Percentiles rank a stretch among this genome's conserved stretches.
These are phyloP conservation scores for Microcera coccophila DNA, from an alignment of 2,329 filamentous ascomycete genomes.

Conservation along the genomic window DNA sequence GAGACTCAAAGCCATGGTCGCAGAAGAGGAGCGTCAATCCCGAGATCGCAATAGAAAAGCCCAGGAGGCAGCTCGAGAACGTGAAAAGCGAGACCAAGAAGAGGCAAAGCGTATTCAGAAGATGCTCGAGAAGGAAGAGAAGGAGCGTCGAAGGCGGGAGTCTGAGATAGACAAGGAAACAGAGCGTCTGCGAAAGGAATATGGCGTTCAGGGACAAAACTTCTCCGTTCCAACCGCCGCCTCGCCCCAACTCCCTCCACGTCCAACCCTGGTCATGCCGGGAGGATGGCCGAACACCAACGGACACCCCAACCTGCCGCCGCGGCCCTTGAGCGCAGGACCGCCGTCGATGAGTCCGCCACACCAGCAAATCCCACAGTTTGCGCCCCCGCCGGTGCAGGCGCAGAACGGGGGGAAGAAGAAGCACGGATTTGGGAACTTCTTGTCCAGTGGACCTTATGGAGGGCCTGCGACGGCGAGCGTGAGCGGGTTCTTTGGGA, in stretches of 20 bases:
- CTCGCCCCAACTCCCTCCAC: constrained; percentile 34
- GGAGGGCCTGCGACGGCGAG: constrained; percentile 41
- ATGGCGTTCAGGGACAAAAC: constrained; percentile 54
- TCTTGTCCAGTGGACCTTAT: constrained; percentile 21
- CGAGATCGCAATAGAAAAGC: constrained; percentile 56
- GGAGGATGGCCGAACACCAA: constrained; percentile 8
- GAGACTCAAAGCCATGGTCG: constrained; percentile 57
- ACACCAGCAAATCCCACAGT: constrained; percentile 15
- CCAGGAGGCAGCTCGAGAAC: constrained; percentile 52
- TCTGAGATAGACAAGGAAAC: constrained; percentile 74
- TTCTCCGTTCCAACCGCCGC: constrained; percentile 18
- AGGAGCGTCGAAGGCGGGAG: constrained; percentile 51
- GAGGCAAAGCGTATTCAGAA: constrained; percentile 56
- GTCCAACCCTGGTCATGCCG: constrained; percentile 22
- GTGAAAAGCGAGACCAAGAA: constrained; percentile 51
- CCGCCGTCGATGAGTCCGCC: constrained; percentile 28
- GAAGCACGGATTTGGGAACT: constrained; percentile 7
- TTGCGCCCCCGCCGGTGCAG: constrained; percentile 22
- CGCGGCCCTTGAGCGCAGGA: constrained; percentile 47
- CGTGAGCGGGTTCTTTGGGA: constrained; percentile 43
- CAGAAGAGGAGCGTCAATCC: constrained; percentile 48
- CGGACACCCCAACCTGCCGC: constrained; percentile 33
- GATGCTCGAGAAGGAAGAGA: constrained; percentile 64
- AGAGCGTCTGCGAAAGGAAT: constrained; percentile 67
- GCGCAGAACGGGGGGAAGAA: constrained; percentile 11